phyloP scores from a whole-genome alignment of 2,329 filamentous ascomycete species.

The Colletotrichum eremochloae region DNA sequence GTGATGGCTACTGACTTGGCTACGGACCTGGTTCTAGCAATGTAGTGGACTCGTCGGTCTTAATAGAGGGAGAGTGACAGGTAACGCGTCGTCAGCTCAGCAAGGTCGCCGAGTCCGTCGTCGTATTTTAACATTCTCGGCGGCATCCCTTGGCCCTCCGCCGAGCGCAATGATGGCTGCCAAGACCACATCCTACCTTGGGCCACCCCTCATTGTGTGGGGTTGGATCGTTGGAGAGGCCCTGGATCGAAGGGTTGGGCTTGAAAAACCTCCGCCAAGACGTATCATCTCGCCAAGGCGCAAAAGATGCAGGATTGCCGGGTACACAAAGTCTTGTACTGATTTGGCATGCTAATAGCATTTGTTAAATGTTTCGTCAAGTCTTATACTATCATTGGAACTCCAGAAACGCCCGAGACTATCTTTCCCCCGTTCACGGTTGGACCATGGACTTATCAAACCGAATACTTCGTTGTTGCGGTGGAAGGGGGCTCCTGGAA shows the following conservation, averaged over 20 bases:
- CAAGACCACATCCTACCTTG: slow-evolving; percentile 20
- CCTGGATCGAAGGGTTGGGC: neutral
- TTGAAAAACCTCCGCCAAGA: slow-evolving; percentile 29
- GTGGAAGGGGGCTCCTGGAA: neutral
- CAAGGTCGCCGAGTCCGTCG: neutral
- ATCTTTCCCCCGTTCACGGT: neutral
- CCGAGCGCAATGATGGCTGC: neutral
- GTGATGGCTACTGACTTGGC: neutral
- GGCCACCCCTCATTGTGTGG: slow-evolving; percentile 30
- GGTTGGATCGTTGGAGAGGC: neutral
- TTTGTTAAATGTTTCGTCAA: neutral
- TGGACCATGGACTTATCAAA: too few relatives aligned
- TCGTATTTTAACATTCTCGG: neutral
- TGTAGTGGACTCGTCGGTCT: neutral
- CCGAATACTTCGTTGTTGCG: too few relatives aligned
- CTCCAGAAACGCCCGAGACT: neutral
- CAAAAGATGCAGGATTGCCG: neutral
- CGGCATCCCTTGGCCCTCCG: neutral
- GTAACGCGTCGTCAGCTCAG: neutral
- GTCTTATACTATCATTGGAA: rapidly evolving
- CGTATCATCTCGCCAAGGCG: slow-evolving; percentile 37
- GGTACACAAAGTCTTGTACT: neutral
- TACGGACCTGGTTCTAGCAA: neutral
- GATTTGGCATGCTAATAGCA: neutral
- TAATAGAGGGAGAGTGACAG: neutral